phyloP scores from a whole-genome alignment of 345 rosid species.

The Salix arbutifolia region DNA sequence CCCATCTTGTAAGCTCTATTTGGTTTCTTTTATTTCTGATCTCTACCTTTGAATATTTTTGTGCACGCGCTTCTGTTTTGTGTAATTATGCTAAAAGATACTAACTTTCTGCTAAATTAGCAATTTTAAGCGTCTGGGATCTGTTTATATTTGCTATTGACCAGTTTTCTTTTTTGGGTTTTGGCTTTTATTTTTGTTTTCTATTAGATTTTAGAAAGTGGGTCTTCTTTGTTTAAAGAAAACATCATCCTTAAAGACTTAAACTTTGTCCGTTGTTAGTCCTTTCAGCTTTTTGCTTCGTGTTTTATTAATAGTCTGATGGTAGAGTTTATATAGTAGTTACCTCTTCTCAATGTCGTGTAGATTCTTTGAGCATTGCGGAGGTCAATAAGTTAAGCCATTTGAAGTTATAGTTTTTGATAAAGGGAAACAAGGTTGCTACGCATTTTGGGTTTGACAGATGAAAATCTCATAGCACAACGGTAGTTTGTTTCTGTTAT shows the following conservation, averaged over 20 bases:
- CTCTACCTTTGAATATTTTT: background rate
- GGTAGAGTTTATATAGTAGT: background rate
- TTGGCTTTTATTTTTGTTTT: background rate
- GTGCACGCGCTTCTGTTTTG: background rate
- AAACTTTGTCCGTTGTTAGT: background rate
- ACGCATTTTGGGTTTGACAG: no score
- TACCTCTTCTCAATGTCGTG: background rate
- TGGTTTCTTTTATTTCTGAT: background rate
- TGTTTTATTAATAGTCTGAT: background rate
- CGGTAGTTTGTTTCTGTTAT: background rate
- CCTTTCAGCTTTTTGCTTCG: background rate
- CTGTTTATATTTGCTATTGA: background rate
- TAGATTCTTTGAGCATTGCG: no score
- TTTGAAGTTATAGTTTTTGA: no score
- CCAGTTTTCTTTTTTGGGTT: background rate
- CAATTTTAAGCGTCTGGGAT: background rate
- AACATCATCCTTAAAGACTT: no score
- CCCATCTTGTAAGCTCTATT: constrained; percentile 50
- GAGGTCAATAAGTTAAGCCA: no score
- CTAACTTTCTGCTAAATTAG: background rate
- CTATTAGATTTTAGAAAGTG: background rate
- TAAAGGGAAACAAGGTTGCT: no score
- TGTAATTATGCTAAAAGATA: background rate
- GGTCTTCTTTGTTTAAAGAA: background rate
- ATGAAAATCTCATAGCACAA: background rate